These are phyloP conservation scores for Lachnum nothofagi DNA, from an alignment of 2,329 filamentous ascomycete genomes.

Conservation along the genomic window DNA sequence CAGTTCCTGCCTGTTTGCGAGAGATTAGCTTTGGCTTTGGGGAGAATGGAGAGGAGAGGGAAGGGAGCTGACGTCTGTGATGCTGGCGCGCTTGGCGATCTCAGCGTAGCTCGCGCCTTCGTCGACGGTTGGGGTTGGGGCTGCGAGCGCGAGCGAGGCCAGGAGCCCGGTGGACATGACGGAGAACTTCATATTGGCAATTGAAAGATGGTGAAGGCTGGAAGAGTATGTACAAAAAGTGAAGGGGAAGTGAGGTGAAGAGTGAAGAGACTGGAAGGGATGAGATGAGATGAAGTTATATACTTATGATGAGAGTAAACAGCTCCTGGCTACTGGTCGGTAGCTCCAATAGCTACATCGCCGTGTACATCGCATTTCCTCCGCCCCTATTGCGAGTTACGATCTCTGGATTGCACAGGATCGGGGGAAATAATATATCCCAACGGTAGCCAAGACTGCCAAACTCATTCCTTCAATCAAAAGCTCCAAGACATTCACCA, in stretches of 20 bases:
- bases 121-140: conserved; percentile 44
- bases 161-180: conserved; percentile 43
- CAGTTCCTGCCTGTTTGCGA: conserved; percentile 24
- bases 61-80: conserved; percentile 2
- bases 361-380: background rate
- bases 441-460: background rate
- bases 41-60: background rate
- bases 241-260: no score
- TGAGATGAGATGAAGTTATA: no score
- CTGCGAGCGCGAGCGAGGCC: conserved; percentile 42
- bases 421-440: background rate
- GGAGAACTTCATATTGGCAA: conserved; percentile 44
- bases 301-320: no score
- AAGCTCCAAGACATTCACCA: background rate
- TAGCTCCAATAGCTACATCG: no score
- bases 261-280: no score
- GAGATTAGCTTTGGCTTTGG: no score
- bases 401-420: no score
- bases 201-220: background rate
- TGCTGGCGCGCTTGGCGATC: conserved; percentile 41
- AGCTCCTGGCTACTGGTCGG: no score
- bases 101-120: conserved; percentile 36
- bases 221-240: background rate
- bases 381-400: background rate
- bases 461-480: background rate